These are phyloP conservation scores for Collybia sp. DNA, from an alignment of 768 basidiomycete genomes.

Conservation along the genomic window DNA sequence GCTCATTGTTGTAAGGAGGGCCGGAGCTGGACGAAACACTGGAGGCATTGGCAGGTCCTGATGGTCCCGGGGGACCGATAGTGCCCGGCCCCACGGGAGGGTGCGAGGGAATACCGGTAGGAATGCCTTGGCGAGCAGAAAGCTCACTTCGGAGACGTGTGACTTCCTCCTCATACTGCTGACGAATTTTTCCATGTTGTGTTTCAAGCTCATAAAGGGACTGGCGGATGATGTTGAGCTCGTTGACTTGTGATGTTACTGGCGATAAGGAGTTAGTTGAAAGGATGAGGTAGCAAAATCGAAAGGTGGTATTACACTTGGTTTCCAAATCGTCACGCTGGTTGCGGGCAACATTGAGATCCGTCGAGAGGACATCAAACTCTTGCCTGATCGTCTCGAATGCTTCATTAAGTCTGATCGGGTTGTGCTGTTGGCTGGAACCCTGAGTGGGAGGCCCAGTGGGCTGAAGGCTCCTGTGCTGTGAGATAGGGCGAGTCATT, in stretches of 20 bases:
- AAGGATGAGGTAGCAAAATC: background rate
- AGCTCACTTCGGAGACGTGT: slow-evolving; percentile 66
- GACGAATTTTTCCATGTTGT: slow-evolving; percentile 80
- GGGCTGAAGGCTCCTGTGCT: slow-evolving; percentile 57
- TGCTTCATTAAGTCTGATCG: slow-evolving; percentile 63
- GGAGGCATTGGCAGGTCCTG: slow-evolving; percentile 13
- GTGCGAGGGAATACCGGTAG: slow-evolving; percentile 17
- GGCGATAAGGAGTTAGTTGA: slow-evolving; percentile 3
- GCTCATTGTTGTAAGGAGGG: slow-evolving; percentile 13
- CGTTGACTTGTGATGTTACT: slow-evolving; percentile 84
- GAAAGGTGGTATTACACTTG: slow-evolving; percentile 55
- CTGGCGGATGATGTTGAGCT: slow-evolving; percentile 85
- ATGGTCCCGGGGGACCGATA: slow-evolving; percentile 11
- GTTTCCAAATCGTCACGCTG: slow-evolving; percentile 89
- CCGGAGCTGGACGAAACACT: slow-evolving; percentile 11
- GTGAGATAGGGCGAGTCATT: slow-evolving; percentile 14
- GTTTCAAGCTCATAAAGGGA: slow-evolving; percentile 89
- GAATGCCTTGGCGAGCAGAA: slow-evolving; percentile 26
- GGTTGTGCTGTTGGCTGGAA: slow-evolving; percentile 29
- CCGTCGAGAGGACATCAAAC: slow-evolving; percentile 71
- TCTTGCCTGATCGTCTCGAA: slow-evolving; percentile 82
- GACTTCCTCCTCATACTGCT: slow-evolving; percentile 86
- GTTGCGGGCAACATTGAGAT: slow-evolving; percentile 59
- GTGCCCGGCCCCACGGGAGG: slow-evolving; percentile 11
- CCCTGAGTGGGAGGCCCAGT: slow-evolving; percentile 40